Percentiles rank a stretch among this genome's conserved stretches.
Conservation (phyloP, 2,329 filamentous ascomycete species). For the Boeremia lycopersici region DNA sequence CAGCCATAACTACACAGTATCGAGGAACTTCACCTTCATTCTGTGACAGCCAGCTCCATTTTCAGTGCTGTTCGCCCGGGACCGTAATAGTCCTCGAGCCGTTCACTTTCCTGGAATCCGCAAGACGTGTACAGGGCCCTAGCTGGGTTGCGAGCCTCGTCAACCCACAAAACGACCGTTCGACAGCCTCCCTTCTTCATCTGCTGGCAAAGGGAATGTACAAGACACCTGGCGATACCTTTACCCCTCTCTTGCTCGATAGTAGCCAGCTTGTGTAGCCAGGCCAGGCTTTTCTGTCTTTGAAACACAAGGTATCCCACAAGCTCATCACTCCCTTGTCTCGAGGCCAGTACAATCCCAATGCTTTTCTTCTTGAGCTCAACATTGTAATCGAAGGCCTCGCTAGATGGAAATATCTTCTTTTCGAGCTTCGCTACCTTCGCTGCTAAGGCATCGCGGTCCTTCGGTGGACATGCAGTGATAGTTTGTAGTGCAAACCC, state of each 20-base stretch:
- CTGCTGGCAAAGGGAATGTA: conserved; percentile 51
- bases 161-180: conserved; percentile 59
- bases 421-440: conserved; percentile 51
- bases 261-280: conserved; percentile 61
- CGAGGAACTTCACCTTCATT: conserved; percentile 13
- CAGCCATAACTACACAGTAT: conserved; percentile 11
- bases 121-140: conserved; percentile 52
- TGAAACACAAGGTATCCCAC: conserved; percentile 51
- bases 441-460: conserved; percentile 24
- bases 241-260: conserved; percentile 52
- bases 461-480: conserved; percentile 25
- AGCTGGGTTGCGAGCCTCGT: conserved; percentile 54
- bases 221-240: conserved; percentile 54
- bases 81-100: conserved; percentile 57
- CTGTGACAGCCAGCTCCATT: conserved; percentile 30
- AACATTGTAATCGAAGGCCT: conserved; percentile 56
- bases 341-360: conserved; percentile 47
- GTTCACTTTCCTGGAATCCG: conserved; percentile 55
- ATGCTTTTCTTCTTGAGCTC: conserved; percentile 59
- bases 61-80: conserved; percentile 53
- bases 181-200: conserved; percentile 55
- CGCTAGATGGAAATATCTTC: conserved; percentile 58
- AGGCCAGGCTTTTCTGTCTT: conserved; percentile 41
- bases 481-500: conserved; percentile 23
- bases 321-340: conserved; percentile 30